Percentiles rank a stretch among this genome's conserved stretches.
These are phyloP conservation scores for Pichia sp. DNA, from an alignment of 1,139 yeast genomes.

Conservation along the genomic window DNA sequence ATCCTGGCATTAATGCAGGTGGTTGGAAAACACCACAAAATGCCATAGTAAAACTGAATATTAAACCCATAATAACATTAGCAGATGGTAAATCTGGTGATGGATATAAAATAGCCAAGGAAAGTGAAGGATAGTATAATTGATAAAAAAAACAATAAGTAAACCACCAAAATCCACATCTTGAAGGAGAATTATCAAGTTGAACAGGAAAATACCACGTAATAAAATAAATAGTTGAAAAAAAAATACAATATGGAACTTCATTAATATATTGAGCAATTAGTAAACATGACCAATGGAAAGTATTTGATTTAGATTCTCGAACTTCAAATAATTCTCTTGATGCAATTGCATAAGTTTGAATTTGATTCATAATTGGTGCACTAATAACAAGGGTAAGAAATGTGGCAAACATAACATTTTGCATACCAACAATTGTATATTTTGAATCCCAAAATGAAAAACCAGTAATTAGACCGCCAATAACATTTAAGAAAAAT, in stretches of 20 bases:
- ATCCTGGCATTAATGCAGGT: conserved; percentile 49
- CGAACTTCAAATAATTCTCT: conserved; percentile 56
- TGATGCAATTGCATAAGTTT: conserved; percentile 46
- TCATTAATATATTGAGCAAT: conserved; percentile 47
- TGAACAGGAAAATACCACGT: conserved; percentile 53
- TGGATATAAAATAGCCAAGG: conserved; percentile 45
- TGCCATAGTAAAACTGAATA: conserved; percentile 46
- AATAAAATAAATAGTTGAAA: conserved; percentile 46
- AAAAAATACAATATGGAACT: conserved; percentile 48
- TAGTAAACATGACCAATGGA: conserved; percentile 56
- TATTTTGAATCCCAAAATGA: conserved; percentile 45
- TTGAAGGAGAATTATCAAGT: conserved; percentile 36
- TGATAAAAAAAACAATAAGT: conserved; percentile 49
- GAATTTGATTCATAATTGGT: conserved; percentile 50
- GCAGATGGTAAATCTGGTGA: conserved; percentile 58
- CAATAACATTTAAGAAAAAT: conserved; percentile 29
- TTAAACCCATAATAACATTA: conserved; percentile 46
- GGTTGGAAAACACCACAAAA: conserved; percentile 64
- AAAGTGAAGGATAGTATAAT: conserved; percentile 46
- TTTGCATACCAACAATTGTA: conserved; percentile 45
- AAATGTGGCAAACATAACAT: conserved; percentile 46
- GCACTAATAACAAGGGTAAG: conserved; percentile 42
- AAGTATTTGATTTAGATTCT: conserved; percentile 58
- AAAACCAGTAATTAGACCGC: conserved; percentile 48
- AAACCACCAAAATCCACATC: conserved; percentile 48